Percentiles rank a stretch among this genome's conserved stretches.
These are phyloP conservation scores for Alnus glutinosa DNA, from an alignment of 306 rosid genomes.

Conservation along the genomic window DNA sequence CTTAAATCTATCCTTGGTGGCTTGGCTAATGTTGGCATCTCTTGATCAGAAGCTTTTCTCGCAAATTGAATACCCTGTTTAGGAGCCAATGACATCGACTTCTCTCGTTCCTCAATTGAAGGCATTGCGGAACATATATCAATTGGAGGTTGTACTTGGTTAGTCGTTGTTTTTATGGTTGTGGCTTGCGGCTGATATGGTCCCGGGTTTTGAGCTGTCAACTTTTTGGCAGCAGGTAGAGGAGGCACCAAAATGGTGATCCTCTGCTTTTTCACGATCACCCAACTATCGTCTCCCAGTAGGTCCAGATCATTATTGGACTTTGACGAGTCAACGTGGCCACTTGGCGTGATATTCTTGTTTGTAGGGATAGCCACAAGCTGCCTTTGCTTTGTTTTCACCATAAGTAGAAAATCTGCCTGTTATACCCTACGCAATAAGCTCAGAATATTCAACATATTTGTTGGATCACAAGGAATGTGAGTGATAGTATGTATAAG, in stretches of 20 bases:
- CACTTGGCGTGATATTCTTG: slow-evolving; percentile 28
- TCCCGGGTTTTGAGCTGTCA: slow-evolving; percentile 38
- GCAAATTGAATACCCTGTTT: slow-evolving; percentile 17
- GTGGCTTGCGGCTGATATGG: slow-evolving; percentile 45
- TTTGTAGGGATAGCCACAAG: slow-evolving; percentile 36
- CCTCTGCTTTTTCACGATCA: slow-evolving; percentile 82
- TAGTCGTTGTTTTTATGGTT: slow-evolving; percentile 32
- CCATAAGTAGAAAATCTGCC: slow-evolving; percentile 56
- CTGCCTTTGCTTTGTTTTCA: slow-evolving; percentile 57
- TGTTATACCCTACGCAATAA: slow-evolving; percentile 26
- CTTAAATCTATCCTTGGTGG: slow-evolving; percentile 32
- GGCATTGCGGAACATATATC: slow-evolving; percentile 33
- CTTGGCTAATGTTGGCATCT: slow-evolving; percentile 34
- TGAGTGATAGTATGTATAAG: no score
- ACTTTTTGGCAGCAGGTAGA: slow-evolving; percentile 34
- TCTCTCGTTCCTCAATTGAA: slow-evolving; percentile 41
- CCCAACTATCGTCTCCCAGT: slow-evolving; percentile 60
- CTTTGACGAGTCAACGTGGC: slow-evolving; percentile 35
- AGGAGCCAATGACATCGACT: slow-evolving; percentile 24
- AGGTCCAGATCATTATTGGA: slow-evolving; percentile 30
- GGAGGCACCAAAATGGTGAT: slow-evolving; percentile 74
- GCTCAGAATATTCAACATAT: slow-evolving; percentile 16
- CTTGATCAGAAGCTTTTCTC: slow-evolving; percentile 33
- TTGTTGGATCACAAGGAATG: slow-evolving; percentile 10
- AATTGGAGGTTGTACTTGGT: slow-evolving; percentile 30